Evolutionary conservation across 164 flowering plant species (phyloP).

Genomic region (Amborella trichopoda): DNA sequence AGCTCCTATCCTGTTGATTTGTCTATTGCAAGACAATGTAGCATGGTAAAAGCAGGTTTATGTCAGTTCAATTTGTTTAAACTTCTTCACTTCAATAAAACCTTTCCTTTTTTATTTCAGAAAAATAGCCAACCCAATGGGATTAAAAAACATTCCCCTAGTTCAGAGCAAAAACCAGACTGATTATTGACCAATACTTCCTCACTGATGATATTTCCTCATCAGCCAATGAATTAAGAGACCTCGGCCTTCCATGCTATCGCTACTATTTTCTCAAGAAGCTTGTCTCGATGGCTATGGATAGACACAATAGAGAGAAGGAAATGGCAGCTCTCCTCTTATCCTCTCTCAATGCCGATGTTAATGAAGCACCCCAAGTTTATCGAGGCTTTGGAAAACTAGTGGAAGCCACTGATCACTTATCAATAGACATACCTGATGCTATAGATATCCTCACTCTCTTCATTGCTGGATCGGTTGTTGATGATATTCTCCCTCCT

Average conservation of each 20-base stretch:
- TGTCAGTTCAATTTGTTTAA: too few relatives aligned
- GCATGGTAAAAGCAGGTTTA: too few relatives aligned
- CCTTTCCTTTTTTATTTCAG: constrained; percentile 17
- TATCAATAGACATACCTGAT: constrained; percentile 72
- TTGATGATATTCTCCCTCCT: constrained; percentile 85
- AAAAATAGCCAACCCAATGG: constrained; percentile 15
- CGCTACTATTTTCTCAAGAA: constrained; percentile 59
- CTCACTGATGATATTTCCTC: constrained; percentile 45
- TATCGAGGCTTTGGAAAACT: constrained; percentile 49
- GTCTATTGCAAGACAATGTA: too few relatives aligned
- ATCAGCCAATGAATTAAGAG: constrained; percentile 54
- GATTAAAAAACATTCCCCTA: constrained; percentile 5
- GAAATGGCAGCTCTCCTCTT: constrained; percentile 74
- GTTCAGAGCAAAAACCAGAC: constrained; percentile 48
- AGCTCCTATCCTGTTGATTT: too few relatives aligned
- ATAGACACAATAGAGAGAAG: constrained; percentile 60
- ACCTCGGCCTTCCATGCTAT: constrained; percentile 36
- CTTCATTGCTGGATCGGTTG: constrained; percentile 72
- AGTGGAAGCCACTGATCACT: constrained; percentile 62
- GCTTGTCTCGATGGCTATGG: constrained; percentile 78
- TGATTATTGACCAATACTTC: constrained; percentile 73
- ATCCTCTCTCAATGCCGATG: constrained; percentile 56
- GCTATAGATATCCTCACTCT: constrained; percentile 58
- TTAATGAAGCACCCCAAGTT: constrained; percentile 53
- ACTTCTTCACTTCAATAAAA: too few relatives aligned